Conservation (phyloP, 352 stramenopile genomes). For the Pythium sukuiense region DNA sequence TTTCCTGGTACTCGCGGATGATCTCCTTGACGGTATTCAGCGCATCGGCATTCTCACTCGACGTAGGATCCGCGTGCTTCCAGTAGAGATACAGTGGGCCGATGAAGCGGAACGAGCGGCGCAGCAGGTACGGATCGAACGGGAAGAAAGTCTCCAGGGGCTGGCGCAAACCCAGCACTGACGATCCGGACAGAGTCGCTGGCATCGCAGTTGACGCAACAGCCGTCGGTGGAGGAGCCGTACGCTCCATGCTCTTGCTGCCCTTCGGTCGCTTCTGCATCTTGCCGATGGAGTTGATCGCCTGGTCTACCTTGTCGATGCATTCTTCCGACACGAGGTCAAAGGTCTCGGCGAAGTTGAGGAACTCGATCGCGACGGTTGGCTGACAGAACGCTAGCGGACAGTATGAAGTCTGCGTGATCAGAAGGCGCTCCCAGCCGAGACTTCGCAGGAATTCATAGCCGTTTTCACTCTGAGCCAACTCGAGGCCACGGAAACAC, state of each 20-base stretch:
- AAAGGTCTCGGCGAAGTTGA: slow-evolving; percentile 80
- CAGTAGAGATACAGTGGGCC: slow-evolving; percentile 94
- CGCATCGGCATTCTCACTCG: slow-evolving; percentile 63
- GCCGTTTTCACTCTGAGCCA: slow-evolving; percentile 65
- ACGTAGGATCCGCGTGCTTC: slow-evolving; percentile 86
- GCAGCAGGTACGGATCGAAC: slow-evolving; percentile 97
- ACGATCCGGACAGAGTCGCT: slow-evolving; percentile 24
- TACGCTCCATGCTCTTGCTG: slow-evolving; percentile 70
- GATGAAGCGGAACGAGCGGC: slow-evolving; percentile 92
- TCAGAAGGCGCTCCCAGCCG: slow-evolving; percentile 77
- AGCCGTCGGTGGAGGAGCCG: slow-evolving; percentile 41
- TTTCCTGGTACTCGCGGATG: slow-evolving; percentile 55
- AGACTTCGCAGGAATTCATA: slow-evolving; percentile 83
- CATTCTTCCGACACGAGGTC: slow-evolving; percentile 76
- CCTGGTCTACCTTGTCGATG: slow-evolving; percentile 70
- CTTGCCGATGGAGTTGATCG: slow-evolving; percentile 53
- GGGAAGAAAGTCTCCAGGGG: slow-evolving; percentile 94
- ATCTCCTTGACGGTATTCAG: slow-evolving; percentile 63
- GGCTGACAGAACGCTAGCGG: slow-evolving; percentile 76
- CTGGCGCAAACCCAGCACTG: slow-evolving; percentile 52
- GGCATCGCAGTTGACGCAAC: slow-evolving; percentile 24
- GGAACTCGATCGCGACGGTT: slow-evolving; percentile 78
- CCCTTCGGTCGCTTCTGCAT: slow-evolving; percentile 34
- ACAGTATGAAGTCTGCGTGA: slow-evolving; percentile 57
- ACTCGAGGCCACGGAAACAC: slow-evolving; percentile 94